Conservation (phyloP, 1,284 basidiomycete genomes). For the Hemileccinum hortonii region DNA sequence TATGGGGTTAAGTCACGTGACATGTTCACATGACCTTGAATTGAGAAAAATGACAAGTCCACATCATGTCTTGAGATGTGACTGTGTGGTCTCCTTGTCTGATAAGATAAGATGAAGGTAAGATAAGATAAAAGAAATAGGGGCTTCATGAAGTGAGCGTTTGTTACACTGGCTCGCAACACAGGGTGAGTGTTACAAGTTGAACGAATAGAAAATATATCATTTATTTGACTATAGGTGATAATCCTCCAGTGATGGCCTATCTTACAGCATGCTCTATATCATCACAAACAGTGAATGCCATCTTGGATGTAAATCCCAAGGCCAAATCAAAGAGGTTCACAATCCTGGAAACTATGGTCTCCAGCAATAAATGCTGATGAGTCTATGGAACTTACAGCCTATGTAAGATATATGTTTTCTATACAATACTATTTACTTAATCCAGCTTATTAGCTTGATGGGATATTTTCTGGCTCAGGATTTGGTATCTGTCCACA, state of each 20-base stretch:
- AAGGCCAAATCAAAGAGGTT: neutral
- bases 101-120: no score
- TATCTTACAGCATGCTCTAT: constrained; percentile 2
- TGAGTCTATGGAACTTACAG: neutral
- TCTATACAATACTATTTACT: neutral
- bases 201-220: neutral
- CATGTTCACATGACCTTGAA: no score
- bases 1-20: no score
- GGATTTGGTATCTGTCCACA: constrained; percentile 1
- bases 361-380: neutral
- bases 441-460: neutral
- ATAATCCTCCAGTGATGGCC: neutral
- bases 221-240: neutral
- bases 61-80: no score
- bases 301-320: neutral
- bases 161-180: no score
- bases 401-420: neutral
- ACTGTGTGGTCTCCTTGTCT: no score
- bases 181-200: neutral
- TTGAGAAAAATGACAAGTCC: no score
- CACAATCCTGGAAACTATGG: constrained; percentile 4
- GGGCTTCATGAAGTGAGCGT: no score
- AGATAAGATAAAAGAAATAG: no score
- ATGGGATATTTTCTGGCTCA: neutral
- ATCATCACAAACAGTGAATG: neutral